Evolutionary conservation across 1,284 basidiomycete species (phyloP).

Genomic region (Melampsora americana): DNA sequence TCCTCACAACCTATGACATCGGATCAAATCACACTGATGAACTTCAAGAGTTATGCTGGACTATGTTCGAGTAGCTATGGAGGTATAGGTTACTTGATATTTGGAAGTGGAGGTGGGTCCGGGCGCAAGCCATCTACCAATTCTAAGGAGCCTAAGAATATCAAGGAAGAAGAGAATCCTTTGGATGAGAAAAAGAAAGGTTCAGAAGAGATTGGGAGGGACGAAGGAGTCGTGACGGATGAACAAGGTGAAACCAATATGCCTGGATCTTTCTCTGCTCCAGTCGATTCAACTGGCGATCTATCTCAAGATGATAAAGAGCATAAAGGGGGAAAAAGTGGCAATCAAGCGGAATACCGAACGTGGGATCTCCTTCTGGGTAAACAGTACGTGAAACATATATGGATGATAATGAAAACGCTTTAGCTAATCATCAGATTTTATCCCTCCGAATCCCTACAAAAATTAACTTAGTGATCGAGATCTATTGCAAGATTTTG

Average conservation of each 20-base stretch:
- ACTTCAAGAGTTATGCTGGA: conserved; percentile 23
- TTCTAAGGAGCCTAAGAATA: too few species aligned
- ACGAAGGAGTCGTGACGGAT: too few species aligned
- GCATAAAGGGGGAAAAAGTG: neutral
- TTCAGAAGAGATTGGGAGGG: too few species aligned
- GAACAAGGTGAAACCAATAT: neutral
- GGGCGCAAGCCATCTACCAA: too few species aligned
- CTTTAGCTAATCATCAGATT: too few species aligned
- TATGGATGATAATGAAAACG: too few species aligned
- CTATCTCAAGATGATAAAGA: neutral
- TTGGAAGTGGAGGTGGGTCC: neutral
- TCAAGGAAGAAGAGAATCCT: too few species aligned
- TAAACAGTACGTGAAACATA: neutral
- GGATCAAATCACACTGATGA: neutral
- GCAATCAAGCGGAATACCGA: neutral
- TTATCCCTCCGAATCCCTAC: neutral
- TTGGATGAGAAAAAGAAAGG: too few species aligned
- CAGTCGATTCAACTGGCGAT: neutral
- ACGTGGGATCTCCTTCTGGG: neutral
- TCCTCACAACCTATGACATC: neutral
- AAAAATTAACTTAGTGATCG: neutral
- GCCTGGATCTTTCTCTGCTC: neutral
- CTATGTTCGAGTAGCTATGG: conserved; percentile 30
- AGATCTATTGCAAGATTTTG: neutral
- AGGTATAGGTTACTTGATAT: conserved; percentile 22